These are phyloP conservation scores for Penicillium sp. DNA, from an alignment of 2,329 filamentous ascomycete species.

Conservation along the genomic window DNA sequence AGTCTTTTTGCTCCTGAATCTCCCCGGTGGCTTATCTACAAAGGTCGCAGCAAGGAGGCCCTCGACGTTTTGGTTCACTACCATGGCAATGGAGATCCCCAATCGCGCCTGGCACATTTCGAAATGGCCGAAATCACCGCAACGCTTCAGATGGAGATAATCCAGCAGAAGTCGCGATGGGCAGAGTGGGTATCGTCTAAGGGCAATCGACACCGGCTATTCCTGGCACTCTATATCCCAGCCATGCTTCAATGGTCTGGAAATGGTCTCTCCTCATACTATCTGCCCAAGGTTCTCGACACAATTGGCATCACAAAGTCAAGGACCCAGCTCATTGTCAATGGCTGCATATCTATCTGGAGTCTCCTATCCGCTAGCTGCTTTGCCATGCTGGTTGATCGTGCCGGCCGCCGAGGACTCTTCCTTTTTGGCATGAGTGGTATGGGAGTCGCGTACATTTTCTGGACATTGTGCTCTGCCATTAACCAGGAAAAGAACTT, in stretches of 20 bases:
- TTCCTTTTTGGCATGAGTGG: not conserved
- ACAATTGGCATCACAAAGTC: slow-evolving; percentile 11
- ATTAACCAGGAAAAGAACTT: slow-evolving; percentile 31
- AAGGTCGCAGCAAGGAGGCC: slow-evolving; percentile 20
- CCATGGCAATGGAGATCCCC: slow-evolving; percentile 13
- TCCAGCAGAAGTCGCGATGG: slow-evolving; percentile 9
- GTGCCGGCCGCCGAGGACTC: not conserved
- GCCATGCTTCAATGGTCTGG: slow-evolving; percentile 60
- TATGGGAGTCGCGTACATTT: not conserved
- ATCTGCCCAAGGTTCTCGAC: slow-evolving; percentile 25
- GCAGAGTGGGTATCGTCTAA: slow-evolving; percentile 27
- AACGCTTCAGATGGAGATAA: slow-evolving; percentile 20
- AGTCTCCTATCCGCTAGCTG: not conserved
- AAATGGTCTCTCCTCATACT: slow-evolving; percentile 45
- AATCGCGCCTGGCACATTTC: slow-evolving; percentile 19
- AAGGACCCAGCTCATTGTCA: not conserved
- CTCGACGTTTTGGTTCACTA: slow-evolving; percentile 16
- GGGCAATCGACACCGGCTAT: slow-evolving; percentile 55
- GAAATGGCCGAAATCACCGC: slow-evolving; percentile 28
- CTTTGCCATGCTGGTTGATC: not conserved
- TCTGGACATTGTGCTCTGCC: slow-evolving; percentile 31
- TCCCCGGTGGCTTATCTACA: slow-evolving; percentile 15
- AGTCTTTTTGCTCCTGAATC: slow-evolving; percentile 42
- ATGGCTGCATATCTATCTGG: not conserved
- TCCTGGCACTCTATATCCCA: slow-evolving; percentile 54